phyloP scores from a whole-genome alignment of 495 filamentous ascomycete genomes.

The Penicillium herquei region DNA sequence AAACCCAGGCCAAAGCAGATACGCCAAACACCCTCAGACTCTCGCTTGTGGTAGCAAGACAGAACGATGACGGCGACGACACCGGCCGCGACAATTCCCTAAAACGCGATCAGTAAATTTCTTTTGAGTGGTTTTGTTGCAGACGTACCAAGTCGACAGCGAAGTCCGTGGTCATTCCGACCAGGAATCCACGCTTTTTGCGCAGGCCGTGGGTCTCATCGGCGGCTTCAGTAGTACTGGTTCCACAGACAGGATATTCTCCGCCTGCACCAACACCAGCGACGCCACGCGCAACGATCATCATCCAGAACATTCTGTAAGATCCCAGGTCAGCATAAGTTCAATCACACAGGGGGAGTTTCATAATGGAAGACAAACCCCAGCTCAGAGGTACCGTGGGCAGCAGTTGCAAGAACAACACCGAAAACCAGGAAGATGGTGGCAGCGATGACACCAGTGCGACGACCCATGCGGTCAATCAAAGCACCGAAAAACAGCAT shows the following conservation, averaged over 20 bases:
- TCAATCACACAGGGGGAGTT: neutral
- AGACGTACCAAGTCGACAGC: slow-evolving; percentile 19
- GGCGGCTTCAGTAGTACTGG: slow-evolving; percentile 45
- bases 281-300: slow-evolving; percentile 51
- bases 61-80: slow-evolving; percentile 34
- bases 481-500: slow-evolving; percentile 35
- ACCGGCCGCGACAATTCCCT: slow-evolving; percentile 32
- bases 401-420: slow-evolving; percentile 29
- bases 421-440: slow-evolving; percentile 29
- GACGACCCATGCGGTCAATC: slow-evolving; percentile 32
- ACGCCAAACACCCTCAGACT: slow-evolving; percentile 33
- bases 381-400: slow-evolving; percentile 26
- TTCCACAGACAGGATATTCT: slow-evolving; percentile 47
- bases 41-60: slow-evolving; percentile 23
- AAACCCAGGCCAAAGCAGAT: slow-evolving; percentile 35
- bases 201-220: slow-evolving; percentile 36
- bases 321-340: neutral
- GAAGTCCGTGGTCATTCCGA: slow-evolving; percentile 33
- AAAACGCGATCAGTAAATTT: neutral
- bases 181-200: slow-evolving; percentile 29
- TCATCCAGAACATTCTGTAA: slow-evolving; percentile 51
- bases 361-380: slow-evolving; percentile 13
- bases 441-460: slow-evolving; percentile 25
- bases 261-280: slow-evolving; percentile 53
- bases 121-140: neutral